Conservation (phyloP, 2,329 filamentous ascomycete genomes). For the Curvularia sp. region DNA sequence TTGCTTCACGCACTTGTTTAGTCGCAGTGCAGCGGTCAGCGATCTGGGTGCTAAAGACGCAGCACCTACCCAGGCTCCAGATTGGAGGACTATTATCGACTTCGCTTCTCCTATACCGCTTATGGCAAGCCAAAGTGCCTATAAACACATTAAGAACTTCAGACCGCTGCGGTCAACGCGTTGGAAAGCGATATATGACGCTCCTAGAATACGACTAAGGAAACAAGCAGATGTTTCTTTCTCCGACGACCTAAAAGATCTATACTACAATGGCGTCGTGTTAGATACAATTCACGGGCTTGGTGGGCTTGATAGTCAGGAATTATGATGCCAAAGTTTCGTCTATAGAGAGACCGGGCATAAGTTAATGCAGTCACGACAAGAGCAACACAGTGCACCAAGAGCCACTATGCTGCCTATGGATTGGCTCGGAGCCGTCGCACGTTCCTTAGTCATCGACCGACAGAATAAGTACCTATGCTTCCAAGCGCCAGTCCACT, state of each 20-base stretch:
- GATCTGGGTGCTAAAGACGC: conserved; percentile 22
- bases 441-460: conserved; percentile 39
- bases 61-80: conserved; percentile 39
- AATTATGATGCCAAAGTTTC: conserved; percentile 39
- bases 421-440: conserved; percentile 33
- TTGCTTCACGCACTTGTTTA: conserved; percentile 43
- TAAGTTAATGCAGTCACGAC: conserved; percentile 18
- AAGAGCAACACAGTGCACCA: conserved; percentile 9
- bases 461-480: conserved; percentile 44
- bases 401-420: conserved; percentile 22
- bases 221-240: conserved; percentile 33
- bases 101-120: conserved; percentile 44
- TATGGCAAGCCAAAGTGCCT: conserved; percentile 45
- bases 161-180: conserved; percentile 31
- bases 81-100: conserved; percentile 38
- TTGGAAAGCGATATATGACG: conserved; percentile 39
- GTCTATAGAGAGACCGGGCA: conserved; percentile 31
- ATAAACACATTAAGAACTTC: conserved; percentile 40
- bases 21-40: conserved; percentile 25
- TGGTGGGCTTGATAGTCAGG: conserved; percentile 35
- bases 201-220: conserved; percentile 30
- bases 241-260: conserved; percentile 29
- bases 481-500: conserved; percentile 34
- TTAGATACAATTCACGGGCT: conserved; percentile 35
- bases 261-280: conserved; percentile 37